phyloP scores from a whole-genome alignment of 1,284 basidiomycete genomes.

The Ganoderma sp. region DNA sequence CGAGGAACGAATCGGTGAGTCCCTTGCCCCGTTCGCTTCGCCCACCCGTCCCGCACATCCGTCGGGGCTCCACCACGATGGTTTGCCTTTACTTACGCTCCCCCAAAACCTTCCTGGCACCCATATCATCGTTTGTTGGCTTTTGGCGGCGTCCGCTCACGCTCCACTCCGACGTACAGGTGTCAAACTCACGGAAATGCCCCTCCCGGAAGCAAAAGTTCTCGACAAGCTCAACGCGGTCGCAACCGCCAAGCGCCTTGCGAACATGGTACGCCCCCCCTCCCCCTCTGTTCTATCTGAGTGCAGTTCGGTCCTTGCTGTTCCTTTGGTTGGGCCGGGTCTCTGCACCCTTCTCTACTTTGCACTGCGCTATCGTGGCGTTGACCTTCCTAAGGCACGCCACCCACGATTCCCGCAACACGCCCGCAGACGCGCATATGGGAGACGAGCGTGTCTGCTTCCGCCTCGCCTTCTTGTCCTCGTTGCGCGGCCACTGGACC shows the following conservation, averaged over 20 bases:
- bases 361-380: background rate
- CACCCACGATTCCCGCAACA: no score
- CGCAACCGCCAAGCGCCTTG: constrained; percentile 90
- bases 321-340: background rate
- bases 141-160: background rate
- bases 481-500: background rate
- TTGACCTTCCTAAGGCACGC: no score
- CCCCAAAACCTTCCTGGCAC: background rate
- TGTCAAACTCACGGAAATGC: constrained; percentile 76
- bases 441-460: no score
- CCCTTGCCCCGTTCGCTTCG: background rate
- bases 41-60: background rate
- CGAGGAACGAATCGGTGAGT: constrained; percentile 86
- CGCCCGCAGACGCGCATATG: no score
- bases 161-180: constrained; percentile 48
- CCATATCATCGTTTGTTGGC: background rate
- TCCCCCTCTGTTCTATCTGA: background rate
- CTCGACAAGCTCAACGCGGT: constrained; percentile 89
- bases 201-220: constrained; percentile 81
- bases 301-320: background rate
- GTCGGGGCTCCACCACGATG: background rate
- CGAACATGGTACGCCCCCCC: constrained; percentile 79
- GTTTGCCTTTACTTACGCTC: background rate
- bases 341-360: background rate
- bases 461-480: background rate